A percentile compares a stretch with the other conserved stretches of the same genome.
Conservation (phyloP, 106 monocot genomes). For the Acorus calamus region DNA sequence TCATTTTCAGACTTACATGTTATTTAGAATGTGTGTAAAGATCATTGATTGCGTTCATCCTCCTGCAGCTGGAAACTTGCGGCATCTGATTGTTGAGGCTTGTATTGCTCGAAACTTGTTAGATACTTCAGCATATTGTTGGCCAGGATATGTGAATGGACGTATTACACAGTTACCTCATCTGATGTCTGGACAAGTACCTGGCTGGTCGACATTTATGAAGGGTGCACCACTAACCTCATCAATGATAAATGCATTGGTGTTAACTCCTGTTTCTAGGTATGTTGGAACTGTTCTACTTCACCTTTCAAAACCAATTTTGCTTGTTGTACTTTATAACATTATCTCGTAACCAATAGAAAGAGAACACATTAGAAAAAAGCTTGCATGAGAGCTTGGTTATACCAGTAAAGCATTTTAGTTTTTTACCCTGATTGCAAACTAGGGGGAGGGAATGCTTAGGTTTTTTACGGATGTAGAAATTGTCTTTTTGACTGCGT, state of each 20-base stretch:
- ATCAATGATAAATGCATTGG: constrained; percentile 54
- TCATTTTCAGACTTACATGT: not conserved
- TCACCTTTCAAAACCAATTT: no score
- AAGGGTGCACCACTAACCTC: constrained; percentile 65
- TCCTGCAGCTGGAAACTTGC: constrained; percentile 85
- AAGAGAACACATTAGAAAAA: no score
- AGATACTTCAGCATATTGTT: constrained; percentile 85
- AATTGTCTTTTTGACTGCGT: no score
- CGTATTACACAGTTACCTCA: constrained; percentile 55
- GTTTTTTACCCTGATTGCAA: no score
- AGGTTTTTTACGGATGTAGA: no score
- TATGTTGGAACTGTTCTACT: not conserved
- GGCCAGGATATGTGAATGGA: constrained; percentile 76
- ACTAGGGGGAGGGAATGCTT: no score
- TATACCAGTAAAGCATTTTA: no score
- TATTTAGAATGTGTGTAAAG: not conserved
- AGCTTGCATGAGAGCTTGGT: no score
- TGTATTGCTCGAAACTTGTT: constrained; percentile 85
- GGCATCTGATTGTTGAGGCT: constrained; percentile 94
- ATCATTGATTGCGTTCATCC: constrained; percentile 1
- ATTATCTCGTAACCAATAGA: no score
- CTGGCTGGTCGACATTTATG: constrained; percentile 77
- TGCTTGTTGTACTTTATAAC: no score
- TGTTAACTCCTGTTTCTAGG: constrained; percentile 81
- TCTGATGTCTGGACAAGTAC: constrained; percentile 43